Base-by-base conservation (phyloP, 345 rosid species). In the Xanthoceras sorbifolium region DNA sequence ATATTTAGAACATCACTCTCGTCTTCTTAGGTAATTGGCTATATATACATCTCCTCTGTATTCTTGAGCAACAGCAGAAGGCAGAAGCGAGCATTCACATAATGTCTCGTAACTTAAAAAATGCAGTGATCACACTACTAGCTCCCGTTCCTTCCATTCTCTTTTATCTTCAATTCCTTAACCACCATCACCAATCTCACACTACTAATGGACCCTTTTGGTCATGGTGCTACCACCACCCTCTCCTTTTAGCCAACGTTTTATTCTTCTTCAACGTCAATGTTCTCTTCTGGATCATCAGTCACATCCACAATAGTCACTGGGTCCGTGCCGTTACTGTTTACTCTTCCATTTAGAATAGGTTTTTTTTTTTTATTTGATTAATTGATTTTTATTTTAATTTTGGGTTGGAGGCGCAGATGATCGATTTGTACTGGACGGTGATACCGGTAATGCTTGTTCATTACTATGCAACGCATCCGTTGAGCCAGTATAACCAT, bases 401-500 rank as follows among this genome's bases (percentile, higher is more conserved):
- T 59, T 32, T 48, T 44, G 12, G 28, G 0, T 48, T 18, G 44
- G 25, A 34, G 25, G 10, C 32, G 82, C 84, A 93, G 99, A 93
- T 96, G 97, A 96, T 96, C 57, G 97, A 91, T 85, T 81, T 90
- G 85, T 96, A 92, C 73, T 96, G 99, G 99, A 91, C 97, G 14
- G 97, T 93, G 71, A 91, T 93, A 73, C 98, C 98, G 1, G 88
- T 96, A 52, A 64, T 96, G 97, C 71, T 96, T 59, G 91, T 84
- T 79, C 91, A 91, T 76, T 93, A 84, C 89, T 96, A 86, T 25
- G 90, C 91, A 4, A 78, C 89, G n/a, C 89, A 89, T 81, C 99
- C 99, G 32, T 72, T 88, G 80, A 89, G 79, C 12, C 81, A 79
- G 15, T 96, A 79, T 70, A 86, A 92, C 68, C 46, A 65, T 74